These are phyloP conservation scores for Penicillium maclennaniae DNA, from an alignment of 495 filamentous ascomycete genomes.

Conservation along the genomic window DNA sequence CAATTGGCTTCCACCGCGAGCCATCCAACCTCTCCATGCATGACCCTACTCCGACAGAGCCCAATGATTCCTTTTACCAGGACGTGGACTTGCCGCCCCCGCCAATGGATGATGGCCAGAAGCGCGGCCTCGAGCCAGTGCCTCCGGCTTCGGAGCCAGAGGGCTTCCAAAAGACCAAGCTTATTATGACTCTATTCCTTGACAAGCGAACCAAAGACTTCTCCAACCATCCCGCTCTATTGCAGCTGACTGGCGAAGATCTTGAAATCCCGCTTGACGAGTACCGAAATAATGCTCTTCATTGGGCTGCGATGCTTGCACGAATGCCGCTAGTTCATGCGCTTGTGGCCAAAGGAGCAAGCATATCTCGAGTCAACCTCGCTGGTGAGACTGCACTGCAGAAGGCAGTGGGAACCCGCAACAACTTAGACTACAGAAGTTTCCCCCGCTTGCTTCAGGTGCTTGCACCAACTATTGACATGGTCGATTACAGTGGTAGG, in stretches of 20 bases:
- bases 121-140: slow-evolving; percentile 63
- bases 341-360: slow-evolving; percentile 77
- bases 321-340: slow-evolving; percentile 74
- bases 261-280: slow-evolving; percentile 87
- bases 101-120: slow-evolving; percentile 49
- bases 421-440: slow-evolving; percentile 79
- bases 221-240: slow-evolving; percentile 58
- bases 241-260: slow-evolving; percentile 71
- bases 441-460: slow-evolving; percentile 84
- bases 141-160: slow-evolving; percentile 62
- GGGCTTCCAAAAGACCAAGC: slow-evolving; percentile 67
- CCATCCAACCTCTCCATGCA: slow-evolving; percentile 41
- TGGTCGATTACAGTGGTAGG: slow-evolving; percentile 80
- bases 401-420: slow-evolving; percentile 80
- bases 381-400: slow-evolving; percentile 89
- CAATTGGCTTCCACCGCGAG: slow-evolving; percentile 34
- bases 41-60: slow-evolving; percentile 74
- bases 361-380: slow-evolving; percentile 79
- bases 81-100: slow-evolving; percentile 51
- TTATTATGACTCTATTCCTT: slow-evolving; percentile 85
- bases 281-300: slow-evolving; percentile 81
- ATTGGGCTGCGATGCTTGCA: slow-evolving; percentile 97
- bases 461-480: slow-evolving; percentile 84
- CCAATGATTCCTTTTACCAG: slow-evolving; percentile 77
- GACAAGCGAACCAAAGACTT: slow-evolving; percentile 64